Percentiles rank a stretch among this genome's conserved stretches.
These are phyloP conservation scores for Talaromyces atroroseus DNA, from an alignment of 2,329 filamentous ascomycete species.

Conservation along the genomic window DNA sequence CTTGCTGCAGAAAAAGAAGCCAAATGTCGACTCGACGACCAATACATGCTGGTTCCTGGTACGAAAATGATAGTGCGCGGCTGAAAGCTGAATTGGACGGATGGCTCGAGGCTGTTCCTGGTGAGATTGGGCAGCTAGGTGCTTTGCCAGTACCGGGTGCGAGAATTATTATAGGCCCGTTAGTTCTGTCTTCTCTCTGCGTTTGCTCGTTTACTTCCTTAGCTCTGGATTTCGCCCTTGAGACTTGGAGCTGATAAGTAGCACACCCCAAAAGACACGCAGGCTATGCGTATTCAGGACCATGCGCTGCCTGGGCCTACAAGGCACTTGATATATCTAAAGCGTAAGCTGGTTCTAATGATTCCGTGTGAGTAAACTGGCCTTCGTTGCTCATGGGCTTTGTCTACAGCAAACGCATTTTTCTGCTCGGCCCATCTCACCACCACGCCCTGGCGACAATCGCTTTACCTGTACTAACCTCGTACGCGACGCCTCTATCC, in stretches of 20 bases:
- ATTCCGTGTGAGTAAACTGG: background rate
- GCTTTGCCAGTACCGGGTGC: conserved; percentile 67
- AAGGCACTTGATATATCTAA: conserved; percentile 76
- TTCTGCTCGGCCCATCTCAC: conserved; percentile 89
- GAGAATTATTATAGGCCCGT: conserved; percentile 89
- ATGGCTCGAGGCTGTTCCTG: conserved; percentile 68
- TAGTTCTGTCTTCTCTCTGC: conserved; percentile 31
- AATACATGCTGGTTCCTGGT: conserved; percentile 85
- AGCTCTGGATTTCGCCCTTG: conserved; percentile 13
- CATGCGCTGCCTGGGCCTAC: conserved; percentile 91
- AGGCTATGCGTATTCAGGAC: conserved; percentile 86
- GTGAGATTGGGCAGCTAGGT: conserved; percentile 57
- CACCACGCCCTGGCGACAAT: conserved; percentile 73
- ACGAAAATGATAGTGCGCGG: conserved; percentile 55
- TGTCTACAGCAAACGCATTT: conserved; percentile 66
- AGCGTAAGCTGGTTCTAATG: conserved; percentile 46
- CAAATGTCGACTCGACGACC: conserved; percentile 49
- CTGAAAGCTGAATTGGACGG: conserved; percentile 66
- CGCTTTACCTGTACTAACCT: conserved; percentile 65
- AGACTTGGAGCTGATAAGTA: background rate
- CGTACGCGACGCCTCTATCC: conserved; percentile 42
- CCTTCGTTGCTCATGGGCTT: background rate
- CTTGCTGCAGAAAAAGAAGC: background rate
- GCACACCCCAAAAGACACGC: conserved; percentile 62
- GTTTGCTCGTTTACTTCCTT: background rate